Conservation (phyloP, 495 filamentous ascomycete genomes). For the Chaetomium fimeti region DNA sequence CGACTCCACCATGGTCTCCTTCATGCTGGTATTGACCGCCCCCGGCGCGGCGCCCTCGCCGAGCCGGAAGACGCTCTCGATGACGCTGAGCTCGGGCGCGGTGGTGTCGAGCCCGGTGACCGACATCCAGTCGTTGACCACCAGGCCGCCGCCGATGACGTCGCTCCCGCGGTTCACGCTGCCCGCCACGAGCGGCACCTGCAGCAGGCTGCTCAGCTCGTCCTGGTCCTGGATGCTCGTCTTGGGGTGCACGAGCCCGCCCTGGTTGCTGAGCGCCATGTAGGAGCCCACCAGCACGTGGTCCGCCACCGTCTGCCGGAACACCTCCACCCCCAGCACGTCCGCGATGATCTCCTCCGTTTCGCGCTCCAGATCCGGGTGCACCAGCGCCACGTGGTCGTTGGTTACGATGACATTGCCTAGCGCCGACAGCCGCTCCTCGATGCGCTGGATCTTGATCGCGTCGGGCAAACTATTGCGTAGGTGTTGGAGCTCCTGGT, state of each 20-base stretch:
- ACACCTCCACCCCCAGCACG: conserved; percentile 95
- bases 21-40: conserved; percentile 73
- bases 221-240: conserved; percentile 96
- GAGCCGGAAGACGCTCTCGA: conserved; percentile 91
- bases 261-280: conserved; percentile 94
- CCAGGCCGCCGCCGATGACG: conserved; percentile 97
- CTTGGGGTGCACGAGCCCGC: conserved; percentile 95
- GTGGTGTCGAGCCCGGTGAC: conserved; percentile 97
- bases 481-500: conserved; percentile 96
- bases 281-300: conserved; percentile 95
- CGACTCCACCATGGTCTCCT: conserved; percentile 97
- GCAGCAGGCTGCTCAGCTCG: conserved; percentile 87
- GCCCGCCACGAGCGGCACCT: conserved; percentile 93
- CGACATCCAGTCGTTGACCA: conserved; percentile 98
- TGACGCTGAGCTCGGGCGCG: conserved; percentile 90
- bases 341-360: conserved; percentile 96
- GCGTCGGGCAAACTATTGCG: conserved; percentile 87
- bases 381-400: conserved; percentile 93
- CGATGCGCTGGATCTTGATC: conserved; percentile 90
- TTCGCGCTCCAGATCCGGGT: conserved; percentile 96
- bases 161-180: conserved; percentile 87
- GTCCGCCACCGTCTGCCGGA: conserved; percentile 94
- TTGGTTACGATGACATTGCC: conserved; percentile 97
- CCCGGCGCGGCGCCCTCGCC: conserved; percentile 80
- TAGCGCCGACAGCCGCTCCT: conserved; percentile 91